Percentiles rank a stretch among this genome's conserved stretches.
phyloP scores from a whole-genome alignment of 2,329 filamentous ascomycete species.

The Trichoderma sp. region DNA sequence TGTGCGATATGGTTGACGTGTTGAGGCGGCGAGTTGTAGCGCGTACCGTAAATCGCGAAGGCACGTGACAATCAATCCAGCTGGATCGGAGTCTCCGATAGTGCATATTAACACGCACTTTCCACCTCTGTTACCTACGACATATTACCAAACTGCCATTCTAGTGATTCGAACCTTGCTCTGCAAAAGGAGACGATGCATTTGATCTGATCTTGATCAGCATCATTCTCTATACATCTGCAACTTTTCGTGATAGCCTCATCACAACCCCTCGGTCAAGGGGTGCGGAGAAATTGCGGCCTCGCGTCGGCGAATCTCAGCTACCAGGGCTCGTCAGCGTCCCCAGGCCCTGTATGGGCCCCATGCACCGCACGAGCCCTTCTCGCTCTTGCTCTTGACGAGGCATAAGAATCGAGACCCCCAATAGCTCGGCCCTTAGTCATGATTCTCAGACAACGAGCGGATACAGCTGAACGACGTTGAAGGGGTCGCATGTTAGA shows the following conservation, averaged over 20 bases:
- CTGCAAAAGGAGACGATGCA: neutral
- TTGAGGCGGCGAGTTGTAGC: neutral
- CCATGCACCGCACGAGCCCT: conserved; percentile 3
- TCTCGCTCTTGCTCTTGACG: neutral
- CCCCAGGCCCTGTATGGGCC: conserved; percentile 10
- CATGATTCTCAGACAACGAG: conserved; percentile 17
- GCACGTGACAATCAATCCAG: conserved; percentile 26
- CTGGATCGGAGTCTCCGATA: neutral
- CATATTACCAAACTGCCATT: neutral
- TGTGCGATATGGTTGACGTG: conserved; percentile 31
- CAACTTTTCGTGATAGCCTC: neutral
- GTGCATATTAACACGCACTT: neutral
- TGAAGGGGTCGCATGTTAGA: neutral
- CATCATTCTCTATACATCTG: neutral
- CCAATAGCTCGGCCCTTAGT: conserved; percentile 22
- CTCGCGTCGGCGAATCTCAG: conserved; percentile 18
- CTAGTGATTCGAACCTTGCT: too few species aligned
- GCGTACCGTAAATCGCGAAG: conserved; percentile 21
- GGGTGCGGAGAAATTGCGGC: conserved; percentile 23
- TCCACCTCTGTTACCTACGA: neutral
- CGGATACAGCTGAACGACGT: conserved; percentile 13
- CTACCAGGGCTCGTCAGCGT: conserved; percentile 3
- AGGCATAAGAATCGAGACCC: neutral
- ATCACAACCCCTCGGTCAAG: neutral
- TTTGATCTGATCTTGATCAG: fast-evolving